phyloP scores from a whole-genome alignment of 2,329 filamentous ascomycete species.

The Fusarium sp. region DNA sequence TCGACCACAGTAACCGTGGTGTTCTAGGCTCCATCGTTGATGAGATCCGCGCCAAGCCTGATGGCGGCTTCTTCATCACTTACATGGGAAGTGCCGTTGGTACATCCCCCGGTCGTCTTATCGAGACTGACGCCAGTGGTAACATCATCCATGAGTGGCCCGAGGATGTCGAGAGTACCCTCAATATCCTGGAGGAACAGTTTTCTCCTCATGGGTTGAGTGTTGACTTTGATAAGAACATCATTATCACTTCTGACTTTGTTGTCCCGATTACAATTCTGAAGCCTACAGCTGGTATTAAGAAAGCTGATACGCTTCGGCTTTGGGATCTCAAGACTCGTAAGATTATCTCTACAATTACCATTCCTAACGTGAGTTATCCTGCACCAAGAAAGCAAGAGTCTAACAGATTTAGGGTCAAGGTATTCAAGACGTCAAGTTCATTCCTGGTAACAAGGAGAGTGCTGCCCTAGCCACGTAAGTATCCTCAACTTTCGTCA shows the following conservation, averaged over 20 bases:
- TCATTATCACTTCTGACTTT: slow-evolving; percentile 73
- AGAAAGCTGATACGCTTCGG: slow-evolving; percentile 68
- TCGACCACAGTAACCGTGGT: slow-evolving; percentile 71
- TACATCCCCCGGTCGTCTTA: slow-evolving; percentile 69
- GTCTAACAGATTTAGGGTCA: slow-evolving; percentile 55
- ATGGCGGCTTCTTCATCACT: slow-evolving; percentile 71
- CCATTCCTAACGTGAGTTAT: slow-evolving; percentile 65
- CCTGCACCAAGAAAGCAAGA: accelerated
- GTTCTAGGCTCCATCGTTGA: slow-evolving; percentile 71
- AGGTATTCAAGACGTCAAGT: slow-evolving; percentile 75
- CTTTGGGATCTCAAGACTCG: slow-evolving; percentile 68
- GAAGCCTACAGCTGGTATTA: slow-evolving; percentile 68
- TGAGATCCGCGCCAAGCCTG: slow-evolving; percentile 73
- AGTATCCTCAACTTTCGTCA: slow-evolving; percentile 12
- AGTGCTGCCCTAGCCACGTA: slow-evolving; percentile 69
- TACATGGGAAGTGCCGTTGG: slow-evolving; percentile 72
- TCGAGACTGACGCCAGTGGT: slow-evolving; percentile 70
- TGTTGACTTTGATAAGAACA: slow-evolving; percentile 68
- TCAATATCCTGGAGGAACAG: slow-evolving; percentile 71
- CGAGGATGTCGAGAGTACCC: slow-evolving; percentile 64
- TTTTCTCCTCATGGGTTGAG: slow-evolving; percentile 72
- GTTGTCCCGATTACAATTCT: slow-evolving; percentile 72
- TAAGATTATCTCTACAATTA: slow-evolving; percentile 71
- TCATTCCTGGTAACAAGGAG: slow-evolving; percentile 72
- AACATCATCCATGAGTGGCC: slow-evolving; percentile 74